phyloP scores from a whole-genome alignment of 2,329 filamentous ascomycete species.

The Arachnomyces sp. region DNA sequence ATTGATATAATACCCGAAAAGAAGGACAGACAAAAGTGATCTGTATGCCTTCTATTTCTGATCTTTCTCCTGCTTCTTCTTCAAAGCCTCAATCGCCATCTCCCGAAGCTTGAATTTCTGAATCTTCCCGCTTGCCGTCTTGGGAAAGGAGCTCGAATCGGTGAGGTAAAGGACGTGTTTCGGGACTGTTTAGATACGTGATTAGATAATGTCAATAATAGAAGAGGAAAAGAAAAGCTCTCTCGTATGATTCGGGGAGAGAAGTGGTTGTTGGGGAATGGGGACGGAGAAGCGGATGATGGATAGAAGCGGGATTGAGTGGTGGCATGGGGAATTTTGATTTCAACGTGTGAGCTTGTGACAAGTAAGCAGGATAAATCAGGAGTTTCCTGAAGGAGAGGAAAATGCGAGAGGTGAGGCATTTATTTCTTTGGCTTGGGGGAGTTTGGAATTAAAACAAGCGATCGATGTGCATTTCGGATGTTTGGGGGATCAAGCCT shows the following conservation, averaged over 20 bases:
- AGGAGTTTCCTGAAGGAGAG: too few species aligned
- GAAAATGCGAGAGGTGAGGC: too few species aligned
- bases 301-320: too few species aligned
- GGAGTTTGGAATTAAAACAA: too few species aligned
- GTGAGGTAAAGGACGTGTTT: slow-evolving; percentile 79
- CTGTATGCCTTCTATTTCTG: slow-evolving; percentile 9
- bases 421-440: too few species aligned
- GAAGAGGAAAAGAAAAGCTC: slow-evolving; percentile 1
- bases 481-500: too few species aligned
- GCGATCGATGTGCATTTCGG: too few species aligned
- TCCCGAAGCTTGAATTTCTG: slow-evolving; percentile 85
- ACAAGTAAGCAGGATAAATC: too few species aligned
- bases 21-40: too few species aligned
- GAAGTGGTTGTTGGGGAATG: neutral
- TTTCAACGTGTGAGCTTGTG: too few species aligned
- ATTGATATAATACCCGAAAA: too few species aligned
- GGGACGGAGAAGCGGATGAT: neutral
- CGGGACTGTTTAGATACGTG: slow-evolving; percentile 52
- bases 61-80: slow-evolving; percentile 24
- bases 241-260: slow-evolving; percentile 5
- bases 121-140: slow-evolving; percentile 94
- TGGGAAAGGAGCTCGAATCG: slow-evolving; percentile 62
- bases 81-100: slow-evolving; percentile 47
- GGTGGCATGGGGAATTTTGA: too few species aligned
- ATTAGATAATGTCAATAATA: neutral